Conservation (phyloP, 306 rosid genomes). For the Benincasa hispida region DNA sequence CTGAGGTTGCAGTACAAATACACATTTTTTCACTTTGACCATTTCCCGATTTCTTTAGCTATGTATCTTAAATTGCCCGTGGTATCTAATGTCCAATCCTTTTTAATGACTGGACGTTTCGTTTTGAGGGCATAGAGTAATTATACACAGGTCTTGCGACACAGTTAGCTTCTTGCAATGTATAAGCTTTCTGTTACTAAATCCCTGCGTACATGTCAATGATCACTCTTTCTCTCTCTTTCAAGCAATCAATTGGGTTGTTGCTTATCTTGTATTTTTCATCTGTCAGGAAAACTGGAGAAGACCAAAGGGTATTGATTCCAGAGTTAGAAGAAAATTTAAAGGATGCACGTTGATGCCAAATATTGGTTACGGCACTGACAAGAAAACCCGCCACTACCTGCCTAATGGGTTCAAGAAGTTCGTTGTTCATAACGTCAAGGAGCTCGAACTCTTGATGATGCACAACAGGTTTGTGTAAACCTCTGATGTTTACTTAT, state of each 20-base stretch:
- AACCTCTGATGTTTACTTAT: neutral
- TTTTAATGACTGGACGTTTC: constrained; percentile 32
- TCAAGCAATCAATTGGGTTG: neutral
- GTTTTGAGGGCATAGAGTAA: constrained; percentile 36
- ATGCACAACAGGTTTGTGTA: constrained; percentile 43
- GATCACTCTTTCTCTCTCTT: too few species aligned
- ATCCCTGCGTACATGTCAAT: constrained; percentile 29
- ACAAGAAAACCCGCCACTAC: constrained; percentile 50
- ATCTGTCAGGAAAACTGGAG: constrained; percentile 32
- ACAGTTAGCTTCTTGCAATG: constrained; percentile 21
- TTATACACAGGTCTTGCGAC: constrained; percentile 50
- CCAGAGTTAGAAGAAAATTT: constrained; percentile 50
- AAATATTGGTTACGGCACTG: constrained; percentile 48
- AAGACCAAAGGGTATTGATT: constrained; percentile 57
- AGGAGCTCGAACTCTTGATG: constrained; percentile 38
- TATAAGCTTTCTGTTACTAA: constrained; percentile 37
- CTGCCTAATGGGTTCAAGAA: constrained; percentile 56
- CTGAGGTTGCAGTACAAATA: constrained; percentile 30
- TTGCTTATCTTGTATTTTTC: neutral
- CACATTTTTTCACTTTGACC: fast-evolving
- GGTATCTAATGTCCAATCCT: constrained; percentile 56
- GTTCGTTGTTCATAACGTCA: constrained; percentile 42
- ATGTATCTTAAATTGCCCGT: constrained; percentile 16
- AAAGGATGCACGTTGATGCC: constrained; percentile 54
- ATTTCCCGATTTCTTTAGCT: too few species aligned